A percentile compares a stretch with the other conserved stretches of the same genome.
These are phyloP conservation scores for Wickerhamiella qilinensis DNA, from an alignment of 805 yeast genomes.

Conservation along the genomic window DNA sequence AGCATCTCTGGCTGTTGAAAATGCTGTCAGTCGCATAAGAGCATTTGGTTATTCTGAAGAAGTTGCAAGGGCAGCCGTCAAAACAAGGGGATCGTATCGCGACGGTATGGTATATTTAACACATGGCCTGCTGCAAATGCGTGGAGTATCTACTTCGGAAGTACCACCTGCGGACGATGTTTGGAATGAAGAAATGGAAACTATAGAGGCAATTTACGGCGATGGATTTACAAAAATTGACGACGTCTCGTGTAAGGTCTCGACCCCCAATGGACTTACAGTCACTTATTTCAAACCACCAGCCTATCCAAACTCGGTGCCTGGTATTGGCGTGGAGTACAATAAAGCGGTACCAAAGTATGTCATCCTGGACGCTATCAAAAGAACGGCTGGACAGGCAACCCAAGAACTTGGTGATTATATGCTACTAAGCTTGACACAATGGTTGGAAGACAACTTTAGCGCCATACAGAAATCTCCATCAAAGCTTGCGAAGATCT, in stretches of 20 bases:
- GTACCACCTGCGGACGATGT: conserved; percentile 15
- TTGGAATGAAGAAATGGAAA: conserved; percentile 68
- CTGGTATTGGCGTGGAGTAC: conserved; percentile 48
- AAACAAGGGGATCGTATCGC: conserved; percentile 11
- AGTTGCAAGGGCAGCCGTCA: conserved; percentile 37
- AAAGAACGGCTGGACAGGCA: conserved; percentile 19
- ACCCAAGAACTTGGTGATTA: conserved; percentile 45
- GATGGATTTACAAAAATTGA: conserved; percentile 20
- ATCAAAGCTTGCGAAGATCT: conserved; percentile 39
- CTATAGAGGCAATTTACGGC: conserved; percentile 45
- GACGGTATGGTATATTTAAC: conserved; percentile 31
- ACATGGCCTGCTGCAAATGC: conserved; percentile 12
- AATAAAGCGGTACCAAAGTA: conserved; percentile 18
- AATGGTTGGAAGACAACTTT: conserved; percentile 60
- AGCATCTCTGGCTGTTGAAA: conserved; percentile 37
- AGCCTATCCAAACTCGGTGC: conserved; percentile 47
- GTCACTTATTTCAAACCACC: conserved; percentile 28
- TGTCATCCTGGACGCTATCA: conserved; percentile 21
- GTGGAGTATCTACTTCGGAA: conserved; percentile 3
- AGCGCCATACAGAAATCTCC: conserved; percentile 50
- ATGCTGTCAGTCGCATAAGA: conserved; percentile 38
- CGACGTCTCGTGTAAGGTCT: conserved; percentile 5
- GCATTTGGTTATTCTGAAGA: conserved; percentile 59
- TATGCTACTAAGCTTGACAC: conserved; percentile 49
- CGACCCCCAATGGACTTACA: conserved; percentile 5